Evolutionary conservation across 345 rosid genomes (phyloP).

Genomic region (Dovyalis caffra): DNA sequence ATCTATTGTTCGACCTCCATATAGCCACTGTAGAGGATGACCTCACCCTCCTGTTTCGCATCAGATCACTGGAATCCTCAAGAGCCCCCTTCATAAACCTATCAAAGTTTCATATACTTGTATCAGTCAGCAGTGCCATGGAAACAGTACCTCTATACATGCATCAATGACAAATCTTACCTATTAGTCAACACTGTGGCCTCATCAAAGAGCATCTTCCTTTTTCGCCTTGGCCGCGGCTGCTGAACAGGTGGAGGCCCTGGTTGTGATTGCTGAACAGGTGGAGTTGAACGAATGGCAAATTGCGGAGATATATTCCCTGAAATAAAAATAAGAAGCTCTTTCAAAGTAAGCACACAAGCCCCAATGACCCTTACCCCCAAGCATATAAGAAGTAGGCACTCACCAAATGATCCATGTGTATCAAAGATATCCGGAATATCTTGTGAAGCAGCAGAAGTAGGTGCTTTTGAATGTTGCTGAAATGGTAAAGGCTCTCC

Average conservation of each 20-base stretch:
- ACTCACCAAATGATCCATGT: constrained; percentile 48
- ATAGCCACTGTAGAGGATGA: constrained; percentile 47
- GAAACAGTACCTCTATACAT: background rate
- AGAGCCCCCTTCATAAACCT: constrained; percentile 61
- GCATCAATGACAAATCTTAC: constrained; percentile 33
- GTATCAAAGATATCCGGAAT: constrained; percentile 25
- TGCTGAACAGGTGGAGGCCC: constrained; percentile 6
- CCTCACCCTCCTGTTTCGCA: constrained; percentile 44
- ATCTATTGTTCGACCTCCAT: constrained; percentile 55
- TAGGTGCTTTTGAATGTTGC: constrained; percentile 47
- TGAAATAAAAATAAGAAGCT: constrained; percentile 23
- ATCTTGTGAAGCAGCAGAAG: constrained; percentile 39
- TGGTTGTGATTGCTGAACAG: constrained; percentile 36
- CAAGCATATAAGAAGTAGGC: background rate
- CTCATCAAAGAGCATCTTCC: constrained; percentile 56
- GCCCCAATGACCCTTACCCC: background rate
- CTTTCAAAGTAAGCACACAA: background rate
- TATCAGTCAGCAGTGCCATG: constrained; percentile 18
- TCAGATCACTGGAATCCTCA: constrained; percentile 48
- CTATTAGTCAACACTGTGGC: constrained; percentile 54
- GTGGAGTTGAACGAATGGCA: constrained; percentile 59
- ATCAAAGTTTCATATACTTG: constrained; percentile 13
- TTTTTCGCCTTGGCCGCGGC: constrained; percentile 31
- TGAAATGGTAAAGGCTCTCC: constrained; percentile 36
- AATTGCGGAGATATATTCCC: constrained; percentile 57